Conservation (phyloP, 148 eudicot genomes). For the Amaranthus hypochondriacus region DNA sequence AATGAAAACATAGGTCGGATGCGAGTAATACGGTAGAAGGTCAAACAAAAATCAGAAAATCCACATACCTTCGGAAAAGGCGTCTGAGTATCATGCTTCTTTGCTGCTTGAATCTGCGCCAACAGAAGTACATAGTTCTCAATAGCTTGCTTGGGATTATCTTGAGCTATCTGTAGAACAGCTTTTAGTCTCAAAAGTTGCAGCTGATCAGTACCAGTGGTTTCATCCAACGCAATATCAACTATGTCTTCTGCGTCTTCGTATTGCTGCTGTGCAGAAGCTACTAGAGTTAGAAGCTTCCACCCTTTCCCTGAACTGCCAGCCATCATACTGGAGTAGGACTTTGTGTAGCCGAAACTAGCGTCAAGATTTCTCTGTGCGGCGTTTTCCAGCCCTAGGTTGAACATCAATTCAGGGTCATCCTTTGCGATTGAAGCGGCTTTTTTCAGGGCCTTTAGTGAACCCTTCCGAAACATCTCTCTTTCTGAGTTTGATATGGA, state of each 20-base stretch:
- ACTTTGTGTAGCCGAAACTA: constrained; percentile 58
- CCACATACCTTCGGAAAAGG: constrained; percentile 36
- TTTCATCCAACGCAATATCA: constrained; percentile 79
- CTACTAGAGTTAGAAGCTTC: constrained; percentile 63
- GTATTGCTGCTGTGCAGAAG: constrained; percentile 68
- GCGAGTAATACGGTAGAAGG: background rate
- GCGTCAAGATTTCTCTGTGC: constrained; percentile 59
- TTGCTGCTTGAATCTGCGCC: constrained; percentile 56
- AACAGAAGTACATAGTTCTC: constrained; percentile 68
- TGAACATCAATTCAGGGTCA: constrained; percentile 58
- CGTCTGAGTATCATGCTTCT: constrained; percentile 25
- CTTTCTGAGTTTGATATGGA: constrained; percentile 54
- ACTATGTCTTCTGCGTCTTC: constrained; percentile 79
- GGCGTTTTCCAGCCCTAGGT: constrained; percentile 67
- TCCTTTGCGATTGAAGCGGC: constrained; percentile 34
- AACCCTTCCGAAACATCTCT: constrained; percentile 40
- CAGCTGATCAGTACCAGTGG: constrained; percentile 47
- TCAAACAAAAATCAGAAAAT: constrained; percentile 1
- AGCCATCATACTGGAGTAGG: constrained; percentile 49
- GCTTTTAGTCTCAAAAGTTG: constrained; percentile 71
- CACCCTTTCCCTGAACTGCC: constrained; percentile 62
- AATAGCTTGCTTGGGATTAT: constrained; percentile 77
- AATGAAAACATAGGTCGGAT: background rate
- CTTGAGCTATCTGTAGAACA: constrained; percentile 58
- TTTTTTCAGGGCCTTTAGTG: constrained; percentile 40